A percentile compares a stretch with the other conserved stretches of the same genome.
Conservation (phyloP, 2,329 filamentous ascomycete genomes). For the Aspergillus sojae region DNA sequence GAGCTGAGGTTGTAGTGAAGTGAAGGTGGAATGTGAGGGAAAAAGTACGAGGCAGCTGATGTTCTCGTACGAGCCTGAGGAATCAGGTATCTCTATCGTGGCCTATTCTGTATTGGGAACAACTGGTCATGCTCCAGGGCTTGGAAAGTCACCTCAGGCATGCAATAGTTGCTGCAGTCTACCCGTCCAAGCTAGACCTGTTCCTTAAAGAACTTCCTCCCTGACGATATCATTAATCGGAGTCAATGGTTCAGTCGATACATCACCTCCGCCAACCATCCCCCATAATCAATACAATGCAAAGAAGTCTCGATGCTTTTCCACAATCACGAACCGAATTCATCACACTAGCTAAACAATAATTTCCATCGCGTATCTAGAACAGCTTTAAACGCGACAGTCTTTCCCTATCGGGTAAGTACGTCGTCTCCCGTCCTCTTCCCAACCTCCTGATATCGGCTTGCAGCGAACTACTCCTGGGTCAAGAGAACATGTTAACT, state of each 20-base stretch:
- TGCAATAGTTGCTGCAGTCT: neutral
- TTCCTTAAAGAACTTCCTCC: neutral
- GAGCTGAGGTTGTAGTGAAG: neutral
- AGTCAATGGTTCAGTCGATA: neutral
- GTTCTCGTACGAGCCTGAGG: neutral
- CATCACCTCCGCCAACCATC: neutral
- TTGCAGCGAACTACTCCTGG: neutral
- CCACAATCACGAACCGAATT: neutral
- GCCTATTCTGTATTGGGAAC: neutral
- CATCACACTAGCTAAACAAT: neutral
- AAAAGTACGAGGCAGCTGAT: neutral
- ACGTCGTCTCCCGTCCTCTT: neutral
- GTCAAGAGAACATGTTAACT: neutral
- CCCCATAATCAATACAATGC: neutral
- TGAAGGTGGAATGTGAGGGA: neutral
- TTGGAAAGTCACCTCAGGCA: neutral
- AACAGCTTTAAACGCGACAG: neutral
- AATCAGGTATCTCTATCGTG: neutral
- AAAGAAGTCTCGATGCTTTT: neutral
- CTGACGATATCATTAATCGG: neutral
- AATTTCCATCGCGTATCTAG: neutral
- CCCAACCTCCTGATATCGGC: neutral
- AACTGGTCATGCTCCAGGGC: neutral
- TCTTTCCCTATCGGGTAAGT: neutral
- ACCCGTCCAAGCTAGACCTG: neutral